Conservation (phyloP, 257 asterid species). For the Mitragyna speciosa region DNA sequence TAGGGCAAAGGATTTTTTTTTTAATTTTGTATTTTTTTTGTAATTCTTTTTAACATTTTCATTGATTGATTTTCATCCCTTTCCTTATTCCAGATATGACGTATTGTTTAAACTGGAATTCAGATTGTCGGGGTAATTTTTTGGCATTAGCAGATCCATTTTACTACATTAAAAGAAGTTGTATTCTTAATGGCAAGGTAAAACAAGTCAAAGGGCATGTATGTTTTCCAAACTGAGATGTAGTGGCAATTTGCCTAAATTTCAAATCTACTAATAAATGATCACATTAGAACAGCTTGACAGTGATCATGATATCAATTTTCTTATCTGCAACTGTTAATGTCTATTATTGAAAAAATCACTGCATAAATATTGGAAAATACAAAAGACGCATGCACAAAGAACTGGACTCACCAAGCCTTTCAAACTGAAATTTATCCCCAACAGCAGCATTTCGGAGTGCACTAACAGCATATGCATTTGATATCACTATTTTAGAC, state of each 20-base stretch:
- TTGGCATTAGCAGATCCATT: not conserved
- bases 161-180: not conserved
- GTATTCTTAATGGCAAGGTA: not conserved
- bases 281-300: not conserved
- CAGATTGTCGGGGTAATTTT: not conserved
- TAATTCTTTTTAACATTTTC: too few relatives aligned
- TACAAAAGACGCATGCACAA: not conserved
- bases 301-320: not conserved
- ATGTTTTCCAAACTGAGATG: not conserved
- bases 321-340: not conserved
- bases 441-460: conserved; percentile 60
- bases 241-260: not conserved
- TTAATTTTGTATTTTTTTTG: too few relatives aligned
- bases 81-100: not conserved
- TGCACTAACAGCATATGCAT: conserved; percentile 75
- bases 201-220: not conserved
- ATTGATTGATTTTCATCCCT: not conserved
- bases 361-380: not conserved
- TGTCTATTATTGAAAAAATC: too few relatives aligned
- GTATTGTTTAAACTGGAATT: not conserved
- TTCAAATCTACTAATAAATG: not conserved
- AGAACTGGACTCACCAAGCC: conserved; percentile 62
- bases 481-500: conserved; percentile 56
- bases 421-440: conserved; percentile 85
- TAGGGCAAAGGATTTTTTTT: not conserved